These are phyloP conservation scores for Brettanomyces sp. DNA, from an alignment of 805 yeast genomes.

Conservation along the genomic window DNA sequence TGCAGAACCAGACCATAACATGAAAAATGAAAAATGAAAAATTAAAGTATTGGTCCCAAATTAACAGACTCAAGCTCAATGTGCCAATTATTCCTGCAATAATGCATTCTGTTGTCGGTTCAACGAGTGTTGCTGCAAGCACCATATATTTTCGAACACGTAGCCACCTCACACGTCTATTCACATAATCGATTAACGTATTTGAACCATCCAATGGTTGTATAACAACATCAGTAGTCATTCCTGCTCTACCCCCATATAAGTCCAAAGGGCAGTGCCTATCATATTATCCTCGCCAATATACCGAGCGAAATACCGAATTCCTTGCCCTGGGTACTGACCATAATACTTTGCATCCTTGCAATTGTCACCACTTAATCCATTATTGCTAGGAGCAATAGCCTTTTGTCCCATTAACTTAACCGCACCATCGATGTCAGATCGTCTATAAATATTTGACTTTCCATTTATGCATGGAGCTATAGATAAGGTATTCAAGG, in stretches of 20 bases:
- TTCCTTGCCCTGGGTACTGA: slow-evolving; percentile 32
- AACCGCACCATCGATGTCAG: slow-evolving; percentile 55
- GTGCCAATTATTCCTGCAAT: slow-evolving; percentile 61
- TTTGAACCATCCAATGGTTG: slow-evolving; percentile 54
- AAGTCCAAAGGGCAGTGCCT: slow-evolving; percentile 75
- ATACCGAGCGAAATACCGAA: slow-evolving; percentile 64
- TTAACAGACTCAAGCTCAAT: slow-evolving; percentile 41
- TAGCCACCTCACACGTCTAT: slow-evolving; percentile 74
- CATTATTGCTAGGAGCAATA: slow-evolving; percentile 19
- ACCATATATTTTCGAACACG: slow-evolving; percentile 86
- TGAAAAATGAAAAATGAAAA: slow-evolving; percentile 38
- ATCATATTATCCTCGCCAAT: slow-evolving; percentile 94
- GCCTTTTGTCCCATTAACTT: slow-evolving; percentile 27
- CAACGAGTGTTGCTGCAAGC: slow-evolving; percentile 69
- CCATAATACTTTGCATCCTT: slow-evolving; percentile 24
- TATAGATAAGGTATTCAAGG: slow-evolving; percentile 60
- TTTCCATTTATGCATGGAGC: slow-evolving; percentile 93
- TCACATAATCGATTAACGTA: slow-evolving; percentile 43
- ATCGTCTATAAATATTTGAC: slow-evolving; percentile 65
- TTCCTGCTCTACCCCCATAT: slow-evolving; percentile 60
- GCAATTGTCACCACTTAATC: slow-evolving; percentile 23
- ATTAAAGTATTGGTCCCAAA: slow-evolving; percentile 24
- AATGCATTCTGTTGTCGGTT: slow-evolving; percentile 77
- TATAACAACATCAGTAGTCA: slow-evolving; percentile 69
- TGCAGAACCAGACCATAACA: slow-evolving; percentile 49